Conservation (phyloP, 2,329 filamentous ascomycete species). For the Beauveria sp. region DNA sequence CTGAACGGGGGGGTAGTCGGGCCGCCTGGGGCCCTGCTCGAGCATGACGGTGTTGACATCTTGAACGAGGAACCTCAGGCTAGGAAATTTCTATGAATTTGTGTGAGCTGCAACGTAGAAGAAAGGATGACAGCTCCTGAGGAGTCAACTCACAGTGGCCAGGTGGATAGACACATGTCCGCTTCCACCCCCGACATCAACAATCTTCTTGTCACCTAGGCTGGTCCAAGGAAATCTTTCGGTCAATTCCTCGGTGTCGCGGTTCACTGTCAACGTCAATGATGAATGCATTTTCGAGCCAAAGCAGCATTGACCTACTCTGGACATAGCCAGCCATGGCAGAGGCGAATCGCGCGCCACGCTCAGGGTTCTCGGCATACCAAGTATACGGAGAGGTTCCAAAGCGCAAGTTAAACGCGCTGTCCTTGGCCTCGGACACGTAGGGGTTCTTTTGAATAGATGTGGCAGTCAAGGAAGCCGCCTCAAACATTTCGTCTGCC, state of each 20-base stretch:
- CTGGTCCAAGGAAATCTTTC: constrained; percentile 16
- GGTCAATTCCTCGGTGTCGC: constrained; percentile 12
- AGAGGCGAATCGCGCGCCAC: constrained; percentile 12
- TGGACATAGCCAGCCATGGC: constrained; percentile 14
- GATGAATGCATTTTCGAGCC: background rate
- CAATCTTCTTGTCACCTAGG: constrained; percentile 15
- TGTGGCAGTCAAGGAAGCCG: constrained; percentile 13
- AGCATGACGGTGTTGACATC: constrained; percentile 17
- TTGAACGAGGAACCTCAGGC: constrained; percentile 21
- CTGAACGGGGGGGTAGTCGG: constrained; percentile 9
- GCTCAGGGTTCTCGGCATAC: constrained; percentile 13
- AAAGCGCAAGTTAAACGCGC: constrained; percentile 15
- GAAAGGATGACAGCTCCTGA: background rate
- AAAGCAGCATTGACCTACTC: background rate
- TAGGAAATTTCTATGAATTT: constrained; percentile 11
- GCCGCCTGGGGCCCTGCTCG: constrained; percentile 12
- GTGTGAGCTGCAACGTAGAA: background rate
- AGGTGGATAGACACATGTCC: constrained; percentile 15
- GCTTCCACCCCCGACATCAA: constrained; percentile 21
- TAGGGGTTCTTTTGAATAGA: constrained; percentile 16
- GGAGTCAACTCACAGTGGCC: background rate
- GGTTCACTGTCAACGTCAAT: constrained; percentile 4
- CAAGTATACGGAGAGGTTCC: constrained; percentile 16
- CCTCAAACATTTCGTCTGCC: constrained; percentile 23
- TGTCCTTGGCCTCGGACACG: constrained; percentile 14